Evolutionary conservation across 495 filamentous ascomycete genomes (phyloP).

Genomic region (Echria macrotheca): DNA sequence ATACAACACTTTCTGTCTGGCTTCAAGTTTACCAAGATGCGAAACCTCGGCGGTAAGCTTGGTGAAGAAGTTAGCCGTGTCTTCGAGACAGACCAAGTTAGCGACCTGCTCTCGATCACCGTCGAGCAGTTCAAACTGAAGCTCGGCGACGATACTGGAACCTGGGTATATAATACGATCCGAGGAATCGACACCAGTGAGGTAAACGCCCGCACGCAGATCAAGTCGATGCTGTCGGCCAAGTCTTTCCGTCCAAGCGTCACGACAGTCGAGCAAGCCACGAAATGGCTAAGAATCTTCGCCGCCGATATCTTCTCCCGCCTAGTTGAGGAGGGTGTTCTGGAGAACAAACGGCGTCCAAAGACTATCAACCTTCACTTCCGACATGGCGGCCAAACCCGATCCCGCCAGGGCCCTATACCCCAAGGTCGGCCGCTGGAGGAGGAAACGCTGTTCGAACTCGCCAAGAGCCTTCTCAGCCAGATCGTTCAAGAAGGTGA

Average conservation of each 20-base stretch:
- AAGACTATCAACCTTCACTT: constrained; percentile 80
- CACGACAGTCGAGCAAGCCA: constrained; percentile 70
- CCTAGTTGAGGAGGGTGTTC: constrained; percentile 83
- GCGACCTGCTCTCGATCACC: constrained; percentile 65
- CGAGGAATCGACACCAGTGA: constrained; percentile 82
- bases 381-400: constrained; percentile 61
- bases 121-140: constrained; percentile 74
- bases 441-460: constrained; percentile 66
- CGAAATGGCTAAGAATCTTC: constrained; percentile 87
- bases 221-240: constrained; percentile 97
- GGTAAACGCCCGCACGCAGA: constrained; percentile 85
- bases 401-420: constrained; percentile 69
- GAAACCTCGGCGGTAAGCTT: constrained; percentile 93
- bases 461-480: constrained; percentile 68
- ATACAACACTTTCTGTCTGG: constrained; percentile 71
- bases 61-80: constrained; percentile 73
- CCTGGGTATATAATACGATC: constrained; percentile 82
- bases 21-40: constrained; percentile 94
- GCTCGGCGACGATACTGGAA: constrained; percentile 78
- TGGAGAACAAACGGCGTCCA: constrained; percentile 83
- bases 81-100: constrained; percentile 77
- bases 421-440: constrained; percentile 67
- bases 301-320: constrained; percentile 86
- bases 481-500: constrained; percentile 72
- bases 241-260: constrained; percentile 91